Evolutionary conservation across 805 yeast genomes (phyloP), one percentile per base, ranked within the genome.

Genomic region (Candida ficus): DNA sequence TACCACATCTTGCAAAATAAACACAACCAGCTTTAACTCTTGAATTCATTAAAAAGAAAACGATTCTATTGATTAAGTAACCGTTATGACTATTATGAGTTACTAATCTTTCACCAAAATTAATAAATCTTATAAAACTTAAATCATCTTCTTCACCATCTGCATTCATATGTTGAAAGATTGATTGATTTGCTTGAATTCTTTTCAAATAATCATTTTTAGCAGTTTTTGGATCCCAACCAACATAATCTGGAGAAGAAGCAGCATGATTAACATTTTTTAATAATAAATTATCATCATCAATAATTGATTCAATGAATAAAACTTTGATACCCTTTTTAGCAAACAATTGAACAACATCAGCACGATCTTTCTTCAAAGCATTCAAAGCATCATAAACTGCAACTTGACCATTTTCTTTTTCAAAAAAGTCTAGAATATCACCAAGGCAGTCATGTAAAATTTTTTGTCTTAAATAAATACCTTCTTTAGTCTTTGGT

Each of bases 311-410:
- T 63, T 93, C 99, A 43, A 93, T 88, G 60, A 90, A 93, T 39
- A 93, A 61, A 21, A 83, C 83, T 60, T 84, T 90, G 43, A 90
- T 80, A 48, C 78, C 77, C 44, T 73, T 67, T 33, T 67, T 64
- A 7, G 67, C 64, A 52, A 91, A 78, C 43, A 63, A 62, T 26
- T 70, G 69, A 21, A 73, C 74, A 29, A 91, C 62, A 23, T 72
- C 74, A 7, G 69, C 53, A 50, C 99, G 72, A 49, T 82, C 83
- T 37, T 72, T 70, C 17, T 82, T 76, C 35, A 83, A 66, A 6
- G 93, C 95, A 59, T 93, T 93, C 37, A 93, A 84, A 0, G 98
- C 98, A 62, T 93, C 99, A 62, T 86, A 93, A 18, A 93, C 86
- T 5, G 95, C 99, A 25, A 93, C 87, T 64, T 93, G 99, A 10